Evolutionary conservation across 345 rosid species (phyloP), one percentile per base, ranked within the genome.

Genomic region (Triadica sebifera): DNA sequence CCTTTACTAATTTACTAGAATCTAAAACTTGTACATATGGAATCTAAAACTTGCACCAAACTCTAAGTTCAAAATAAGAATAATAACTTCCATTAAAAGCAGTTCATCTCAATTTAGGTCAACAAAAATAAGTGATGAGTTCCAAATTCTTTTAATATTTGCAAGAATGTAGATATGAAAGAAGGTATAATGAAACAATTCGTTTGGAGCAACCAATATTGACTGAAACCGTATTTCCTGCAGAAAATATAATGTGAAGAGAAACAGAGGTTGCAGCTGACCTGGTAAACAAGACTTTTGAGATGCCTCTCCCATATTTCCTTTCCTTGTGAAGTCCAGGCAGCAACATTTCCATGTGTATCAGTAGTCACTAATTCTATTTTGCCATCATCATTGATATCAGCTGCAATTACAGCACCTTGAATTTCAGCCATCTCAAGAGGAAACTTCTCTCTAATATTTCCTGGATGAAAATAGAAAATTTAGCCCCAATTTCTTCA

Each of bases 351-450:
- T 82, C 97, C 99, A 81, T 96, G 98, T 12, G 87, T 84, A 85
- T 96, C 99, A 65, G 98, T 87, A 75, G 99, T 93, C 59, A 96
- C 91, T 38, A 96, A 89, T 81, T 96, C 99, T 75, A 93, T 86
- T 84, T 96, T 96, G 41, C 99, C 99, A 89, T 96, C 99, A 79
- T 93, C 99, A 82, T 96, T 93, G 69, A 96, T 91, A 84, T 96
- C 99, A 61, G 98, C 98, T 45, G 98, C 98, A 85, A 91, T 90
- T 24, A 91, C 97, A 38, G 93, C 85, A 41, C 97, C 98, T 86
- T 93, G 97, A 77, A 96, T 93, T 88, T 96, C 99, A 29, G 97
- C 98, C 99, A 96, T 91, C 87, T 91, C 95, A 66, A 93, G 95
- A 57, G 99, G 98, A 77, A 96, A 96, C 5, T 90, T 91, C 79